These are phyloP conservation scores for Backusella morwellensis DNA, from an alignment of 192 early-diverging fungal genomes.

Conservation along the genomic window DNA sequence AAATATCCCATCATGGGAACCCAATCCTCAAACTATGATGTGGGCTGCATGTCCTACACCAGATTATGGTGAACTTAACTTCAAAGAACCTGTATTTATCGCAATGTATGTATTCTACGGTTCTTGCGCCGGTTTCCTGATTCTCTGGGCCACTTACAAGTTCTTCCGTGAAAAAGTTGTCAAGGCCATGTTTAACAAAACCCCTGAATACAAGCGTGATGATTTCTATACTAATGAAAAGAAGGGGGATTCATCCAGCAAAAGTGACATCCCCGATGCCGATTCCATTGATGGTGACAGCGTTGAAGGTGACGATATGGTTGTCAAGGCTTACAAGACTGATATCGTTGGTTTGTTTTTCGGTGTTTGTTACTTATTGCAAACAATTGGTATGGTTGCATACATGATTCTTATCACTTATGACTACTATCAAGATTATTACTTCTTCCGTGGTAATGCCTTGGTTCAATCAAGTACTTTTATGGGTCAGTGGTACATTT, in stretches of 20 bases:
- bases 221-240: slow-evolving; percentile 6
- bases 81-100: slow-evolving; percentile 33
- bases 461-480: slow-evolving; percentile 42
- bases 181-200: background rate
- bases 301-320: slow-evolving; percentile 25
- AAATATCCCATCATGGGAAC: slow-evolving; percentile 6
- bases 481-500: slow-evolving; percentile 50
- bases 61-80: slow-evolving; percentile 19
- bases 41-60: slow-evolving; percentile 33
- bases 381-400: slow-evolving; percentile 38
- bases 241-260: background rate
- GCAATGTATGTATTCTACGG: slow-evolving; percentile 27
- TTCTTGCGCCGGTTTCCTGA: slow-evolving; percentile 15
- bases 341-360: slow-evolving; percentile 39
- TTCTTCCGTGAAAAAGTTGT: background rate
- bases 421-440: slow-evolving; percentile 45
- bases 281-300: slow-evolving; percentile 4
- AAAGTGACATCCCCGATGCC: background rate
- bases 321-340: slow-evolving; percentile 45
- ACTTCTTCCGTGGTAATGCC: slow-evolving; percentile 36
- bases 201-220: slow-evolving; percentile 8
- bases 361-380: slow-evolving; percentile 32
- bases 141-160: slow-evolving; percentile 32
- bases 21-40: slow-evolving; percentile 15
- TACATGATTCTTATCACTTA: slow-evolving; percentile 39